Evolutionary conservation across 139 green algal genomes (phyloP).

Genomic region (Chlorella sorokiniana): DNA sequence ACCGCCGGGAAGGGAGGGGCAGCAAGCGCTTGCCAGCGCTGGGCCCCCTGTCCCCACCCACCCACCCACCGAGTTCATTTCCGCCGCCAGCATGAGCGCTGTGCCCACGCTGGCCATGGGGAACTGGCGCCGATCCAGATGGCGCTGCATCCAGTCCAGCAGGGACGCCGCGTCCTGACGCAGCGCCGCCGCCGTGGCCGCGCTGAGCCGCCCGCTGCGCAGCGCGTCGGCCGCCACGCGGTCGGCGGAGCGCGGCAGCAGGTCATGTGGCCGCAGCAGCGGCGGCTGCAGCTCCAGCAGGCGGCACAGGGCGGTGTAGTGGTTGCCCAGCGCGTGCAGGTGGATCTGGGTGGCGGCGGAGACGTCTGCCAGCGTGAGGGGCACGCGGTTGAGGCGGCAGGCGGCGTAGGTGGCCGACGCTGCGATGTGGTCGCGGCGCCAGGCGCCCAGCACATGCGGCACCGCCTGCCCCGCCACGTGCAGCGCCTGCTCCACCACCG

Average conservation of each 20-base stretch:
- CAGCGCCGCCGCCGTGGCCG: neutral
- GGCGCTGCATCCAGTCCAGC: slow-evolving; percentile 7
- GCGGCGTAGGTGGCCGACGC: slow-evolving; percentile 5
- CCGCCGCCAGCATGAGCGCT: slow-evolving; percentile 18
- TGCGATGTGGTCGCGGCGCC: slow-evolving; percentile 14
- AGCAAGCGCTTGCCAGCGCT: no score
- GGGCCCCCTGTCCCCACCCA: neutral
- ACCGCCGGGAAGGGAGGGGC: no score
- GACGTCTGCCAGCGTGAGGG: slow-evolving; percentile 15
- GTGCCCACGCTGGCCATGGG: neutral
- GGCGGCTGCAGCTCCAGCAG: slow-evolving; percentile 17
- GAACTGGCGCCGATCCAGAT: neutral
- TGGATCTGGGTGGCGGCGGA: neutral
- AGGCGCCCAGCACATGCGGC: neutral
- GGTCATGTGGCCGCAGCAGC: slow-evolving; percentile 21
- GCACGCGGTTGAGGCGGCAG: slow-evolving; percentile 19
- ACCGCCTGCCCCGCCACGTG: neutral
- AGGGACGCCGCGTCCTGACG: neutral
- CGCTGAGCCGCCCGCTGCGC: neutral
- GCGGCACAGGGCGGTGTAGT: slow-evolving; percentile 1
- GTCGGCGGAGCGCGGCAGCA: slow-evolving; percentile 11
- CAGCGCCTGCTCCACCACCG: slow-evolving; percentile 18
- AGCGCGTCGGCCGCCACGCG: neutral
- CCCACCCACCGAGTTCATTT: slow-evolving; percentile 14
- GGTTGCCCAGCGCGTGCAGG: neutral